These are phyloP conservation scores for Phytophthora hybrid DNA, from an alignment of 352 stramenopile species.

Conservation along the genomic window DNA sequence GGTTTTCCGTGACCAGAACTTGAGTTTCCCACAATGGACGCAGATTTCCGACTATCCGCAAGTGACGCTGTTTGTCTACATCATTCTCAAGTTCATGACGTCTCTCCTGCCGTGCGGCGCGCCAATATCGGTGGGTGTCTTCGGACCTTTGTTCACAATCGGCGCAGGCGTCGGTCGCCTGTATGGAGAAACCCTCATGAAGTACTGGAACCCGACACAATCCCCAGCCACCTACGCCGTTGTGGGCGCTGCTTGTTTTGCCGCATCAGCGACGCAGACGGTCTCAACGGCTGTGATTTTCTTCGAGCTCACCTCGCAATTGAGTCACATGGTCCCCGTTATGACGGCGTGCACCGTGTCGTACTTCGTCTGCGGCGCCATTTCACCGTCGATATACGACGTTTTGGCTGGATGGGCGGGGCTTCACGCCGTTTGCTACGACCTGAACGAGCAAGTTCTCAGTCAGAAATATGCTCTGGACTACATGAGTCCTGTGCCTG, in stretches of 20 bases:
- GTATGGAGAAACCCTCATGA: constrained; percentile 86
- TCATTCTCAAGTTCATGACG: constrained; percentile 78
- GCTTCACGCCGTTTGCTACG: constrained; percentile 84
- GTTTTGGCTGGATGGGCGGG: constrained; percentile 82
- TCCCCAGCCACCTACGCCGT: constrained; percentile 90
- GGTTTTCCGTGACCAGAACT: constrained; percentile 72
- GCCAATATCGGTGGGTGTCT: constrained; percentile 83
- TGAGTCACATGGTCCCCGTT: constrained; percentile 88
- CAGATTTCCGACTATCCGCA: constrained; percentile 73
- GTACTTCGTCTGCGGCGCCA: constrained; percentile 84
- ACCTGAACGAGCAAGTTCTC: constrained; percentile 83
- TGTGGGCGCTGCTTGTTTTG: constrained; percentile 92
- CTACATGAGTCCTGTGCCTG: constrained; percentile 68
- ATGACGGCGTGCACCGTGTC: constrained; percentile 86
- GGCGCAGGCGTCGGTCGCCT: constrained; percentile 79
- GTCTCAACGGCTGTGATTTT: constrained; percentile 92
- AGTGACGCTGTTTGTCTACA: constrained; percentile 84
- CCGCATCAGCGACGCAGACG: constrained; percentile 91
- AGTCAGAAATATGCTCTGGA: constrained; percentile 76
- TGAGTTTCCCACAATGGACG: constrained; percentile 74
- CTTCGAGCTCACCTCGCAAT: constrained; percentile 86
- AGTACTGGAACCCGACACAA: constrained; percentile 79
- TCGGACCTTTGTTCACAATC: constrained; percentile 86
- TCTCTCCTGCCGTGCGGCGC: constrained; percentile 83
- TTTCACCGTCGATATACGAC: constrained; percentile 89